Evolutionary conservation across 495 filamentous ascomycete genomes (phyloP).

Genomic region (Podospora appendiculata): DNA sequence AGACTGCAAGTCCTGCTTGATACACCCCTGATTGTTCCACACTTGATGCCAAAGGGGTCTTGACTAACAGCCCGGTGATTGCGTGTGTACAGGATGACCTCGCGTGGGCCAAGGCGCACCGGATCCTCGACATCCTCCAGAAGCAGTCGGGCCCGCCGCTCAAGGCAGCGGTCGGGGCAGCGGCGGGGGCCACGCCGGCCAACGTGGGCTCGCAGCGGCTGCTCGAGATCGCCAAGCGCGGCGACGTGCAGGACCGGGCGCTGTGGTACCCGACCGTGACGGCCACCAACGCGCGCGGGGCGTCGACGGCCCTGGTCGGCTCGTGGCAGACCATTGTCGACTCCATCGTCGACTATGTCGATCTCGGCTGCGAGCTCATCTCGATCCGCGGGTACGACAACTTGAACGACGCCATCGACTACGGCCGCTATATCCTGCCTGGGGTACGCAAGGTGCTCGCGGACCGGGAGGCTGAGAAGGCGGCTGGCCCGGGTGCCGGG

Average conservation of each 20-base stretch:
- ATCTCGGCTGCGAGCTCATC: constrained; percentile 44
- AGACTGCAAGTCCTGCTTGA: constrained; percentile 20
- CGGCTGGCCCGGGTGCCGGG: not conserved
- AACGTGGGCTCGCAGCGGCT: constrained; percentile 48
- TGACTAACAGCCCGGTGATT: too few relatives aligned
- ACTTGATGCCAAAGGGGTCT: too few relatives aligned
- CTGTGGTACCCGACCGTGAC: constrained; percentile 51
- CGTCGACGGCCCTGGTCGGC: constrained; percentile 48
- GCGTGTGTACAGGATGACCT: constrained; percentile 29
- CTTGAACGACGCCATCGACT: constrained; percentile 46
- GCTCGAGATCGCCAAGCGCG: constrained; percentile 43
- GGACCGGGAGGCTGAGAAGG: constrained; percentile 9
- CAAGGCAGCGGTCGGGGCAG: not conserved
- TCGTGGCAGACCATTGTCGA: constrained; percentile 39
- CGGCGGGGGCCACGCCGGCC: constrained; percentile 9
- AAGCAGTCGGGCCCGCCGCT: constrained; percentile 4
- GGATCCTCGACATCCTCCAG: constrained; percentile 35
- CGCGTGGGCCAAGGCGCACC: constrained; percentile 45
- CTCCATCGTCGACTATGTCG: constrained; percentile 46
- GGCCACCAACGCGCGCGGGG: constrained; percentile 45
- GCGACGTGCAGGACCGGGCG: constrained; percentile 47
- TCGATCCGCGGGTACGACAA: constrained; percentile 50
- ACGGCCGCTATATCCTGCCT: constrained; percentile 43
- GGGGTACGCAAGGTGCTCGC: constrained; percentile 34
- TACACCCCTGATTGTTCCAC: too few relatives aligned